Conservation (phyloP, 805 yeast species). For the Ogataea nonfermentans region DNA sequence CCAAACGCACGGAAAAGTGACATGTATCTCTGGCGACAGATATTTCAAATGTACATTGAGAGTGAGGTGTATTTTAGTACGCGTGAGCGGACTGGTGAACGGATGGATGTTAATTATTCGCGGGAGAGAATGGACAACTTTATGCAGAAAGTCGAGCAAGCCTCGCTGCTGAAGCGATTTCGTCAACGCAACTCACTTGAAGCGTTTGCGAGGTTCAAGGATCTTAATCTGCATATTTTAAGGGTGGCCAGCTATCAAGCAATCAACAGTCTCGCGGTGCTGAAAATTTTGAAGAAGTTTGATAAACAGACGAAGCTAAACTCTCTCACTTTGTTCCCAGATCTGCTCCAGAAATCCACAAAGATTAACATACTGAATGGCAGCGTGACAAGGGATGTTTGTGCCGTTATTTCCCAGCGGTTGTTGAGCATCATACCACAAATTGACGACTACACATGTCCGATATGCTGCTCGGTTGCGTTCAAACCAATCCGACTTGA, state of each 20-base stretch:
- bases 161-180: constrained; percentile 40
- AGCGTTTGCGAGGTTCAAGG: constrained; percentile 50
- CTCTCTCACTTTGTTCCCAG: constrained; percentile 46
- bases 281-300: constrained; percentile 70
- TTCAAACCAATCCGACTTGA: constrained; percentile 65
- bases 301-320: constrained; percentile 66
- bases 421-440: constrained; percentile 64
- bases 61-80: constrained; percentile 57
- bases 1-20: constrained; percentile 49
- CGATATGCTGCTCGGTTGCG: constrained; percentile 68
- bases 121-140: constrained; percentile 43
- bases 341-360: constrained; percentile 19
- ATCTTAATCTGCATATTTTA: constrained; percentile 52
- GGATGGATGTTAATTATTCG: constrained; percentile 45
- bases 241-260: constrained; percentile 59
- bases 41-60: constrained; percentile 64
- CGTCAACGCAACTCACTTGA: constrained; percentile 43
- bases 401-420: constrained; percentile 52
- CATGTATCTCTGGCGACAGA: constrained; percentile 66
- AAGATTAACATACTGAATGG: constrained; percentile 24
- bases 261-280: constrained; percentile 60
- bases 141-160: constrained; percentile 38
- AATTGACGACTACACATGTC: constrained; percentile 72
- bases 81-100: constrained; percentile 43
- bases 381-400: constrained; percentile 52